Base-by-base conservation (phyloP, 768 basidiomycete genomes). In the Boletus sp. region DNA sequence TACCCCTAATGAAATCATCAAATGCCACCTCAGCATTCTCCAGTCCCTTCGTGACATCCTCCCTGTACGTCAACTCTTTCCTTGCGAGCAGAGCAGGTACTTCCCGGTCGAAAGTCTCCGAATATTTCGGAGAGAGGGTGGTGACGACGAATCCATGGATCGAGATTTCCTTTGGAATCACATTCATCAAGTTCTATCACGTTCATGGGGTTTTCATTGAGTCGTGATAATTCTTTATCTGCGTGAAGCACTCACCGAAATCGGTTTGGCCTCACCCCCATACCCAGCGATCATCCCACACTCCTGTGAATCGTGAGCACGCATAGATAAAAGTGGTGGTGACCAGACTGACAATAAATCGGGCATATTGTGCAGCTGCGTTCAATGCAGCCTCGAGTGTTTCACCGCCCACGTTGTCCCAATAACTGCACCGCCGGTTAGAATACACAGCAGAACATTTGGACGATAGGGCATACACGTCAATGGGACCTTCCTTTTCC, bases 331-430 rank as follows among this genome's bases (percentile, higher is more conserved):
- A 14, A 28, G 28, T 9, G 5, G 18, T 1, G 4, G 12, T 5
- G 36, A 40, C 7, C 5, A n/a, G 14, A 61, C 72, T 47, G 4
- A 75, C 65, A 45, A 86, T 77, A 56, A 87, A 82, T 10, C 83
- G 67, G 1, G 83, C 82, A 20, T 75, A 59, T 0, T 61, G 49
- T 0, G 73, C 77, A 1, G 84, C 76, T 40, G 74, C 76, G 1
- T 75, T 71, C 5, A 88, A 65, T 1, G 83, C 85, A 15, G 77
- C 75, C 8, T 88, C 85, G 6, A 88, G 73, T 0, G 75, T 79
- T 51, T 82, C 78, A 2, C 85, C 85, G 10, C 84, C 85, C 11
- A 86, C 85, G 42, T 82, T 79, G 58, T 84, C 82, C 66, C 64
- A 68, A 32, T 63, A 63, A 2, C 66, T 68, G 2, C 2, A 36